Evolutionary conservation across 495 filamentous ascomycete genomes (phyloP), one percentile per base, ranked within the genome.

Genomic region (Chaetomium cochliodes): DNA sequence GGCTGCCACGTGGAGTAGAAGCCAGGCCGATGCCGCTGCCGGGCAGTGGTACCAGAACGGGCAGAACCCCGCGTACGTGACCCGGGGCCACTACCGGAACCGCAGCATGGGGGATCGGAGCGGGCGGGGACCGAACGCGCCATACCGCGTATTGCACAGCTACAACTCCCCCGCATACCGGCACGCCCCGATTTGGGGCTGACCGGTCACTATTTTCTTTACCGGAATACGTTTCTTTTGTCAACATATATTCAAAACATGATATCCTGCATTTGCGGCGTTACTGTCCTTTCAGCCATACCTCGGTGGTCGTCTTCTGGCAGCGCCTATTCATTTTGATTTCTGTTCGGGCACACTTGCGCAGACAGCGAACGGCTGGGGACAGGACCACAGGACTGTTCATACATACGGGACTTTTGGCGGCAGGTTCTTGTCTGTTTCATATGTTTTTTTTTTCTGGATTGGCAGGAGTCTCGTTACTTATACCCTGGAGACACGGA

Each of bases 81-180:
- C 77, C 23, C 77, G 74, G 11, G 70, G 67, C 28, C 79, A 80
- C 61, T 46, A 70, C 55, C 74, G 79, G 16, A 76, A 76, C 60
- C 74, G 73, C 53, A 81, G 79, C 62, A 72, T 65, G 70, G 73
- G 62, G 64, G 68, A 64, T 16, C 71, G 62, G 16, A 54, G 18
- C 39, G 63, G 26, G 0, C 51, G 62, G 18, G 65, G 65, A 39
- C 25, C 51, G 20, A 67, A 72, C 20, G 62, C 66, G 18, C 80
- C 75, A 13, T 81, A 77, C 54, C 78, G 80, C 9, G 68, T 80
- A 37, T 70, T 82, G 16, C 79, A 82, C 62, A 81, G 79, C 63
- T 82, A 82, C 62, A 79, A 82, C 61, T 80, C 80, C 5, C 79
- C 80, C 8, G 79, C 79, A 15, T 82, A 82, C 62, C 74, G 77